A percentile compares a stretch with the other conserved stretches of the same genome.
Evolutionary conservation across 192 early-diverging fungal species (phyloP).

Genomic region (Podila horticola): DNA sequence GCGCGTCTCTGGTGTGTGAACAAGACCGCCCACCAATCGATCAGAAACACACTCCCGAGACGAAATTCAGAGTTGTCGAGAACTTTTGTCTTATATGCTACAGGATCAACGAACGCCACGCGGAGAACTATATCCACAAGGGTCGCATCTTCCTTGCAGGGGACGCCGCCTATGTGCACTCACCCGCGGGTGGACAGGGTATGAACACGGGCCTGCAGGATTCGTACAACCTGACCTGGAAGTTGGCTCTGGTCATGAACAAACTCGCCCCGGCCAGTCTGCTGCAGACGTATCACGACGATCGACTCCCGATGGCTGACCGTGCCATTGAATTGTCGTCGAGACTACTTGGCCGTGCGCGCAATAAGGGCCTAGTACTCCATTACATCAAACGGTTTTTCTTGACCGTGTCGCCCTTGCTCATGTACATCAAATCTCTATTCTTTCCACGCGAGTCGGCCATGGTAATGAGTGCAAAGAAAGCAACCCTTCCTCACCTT

Average conservation of each 20-base stretch:
- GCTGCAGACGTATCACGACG: slow-evolving; percentile 27
- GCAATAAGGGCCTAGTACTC: slow-evolving; percentile 10
- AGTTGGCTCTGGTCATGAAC: slow-evolving; percentile 54
- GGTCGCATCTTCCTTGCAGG: slow-evolving; percentile 56
- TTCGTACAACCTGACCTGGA: slow-evolving; percentile 59
- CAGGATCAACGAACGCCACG: slow-evolving; percentile 39
- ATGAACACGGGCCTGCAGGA: slow-evolving; percentile 58
- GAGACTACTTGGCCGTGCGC: slow-evolving; percentile 8
- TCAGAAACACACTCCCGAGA: not conserved
- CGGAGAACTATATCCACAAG: slow-evolving; percentile 38
- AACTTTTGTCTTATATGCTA: slow-evolving; percentile 34
- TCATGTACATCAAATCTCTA: too few species aligned
- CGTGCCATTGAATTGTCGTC: slow-evolving; percentile 30
- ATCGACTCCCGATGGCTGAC: slow-evolving; percentile 42
- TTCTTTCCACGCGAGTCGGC: too few species aligned
- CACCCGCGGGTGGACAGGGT: slow-evolving; percentile 54
- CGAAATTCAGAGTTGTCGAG: slow-evolving; percentile 25
- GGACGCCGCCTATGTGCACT: slow-evolving; percentile 55
- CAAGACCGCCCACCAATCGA: too few species aligned
- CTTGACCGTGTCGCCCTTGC: too few species aligned
- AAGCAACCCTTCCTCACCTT: too few species aligned
- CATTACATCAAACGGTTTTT: not conserved
- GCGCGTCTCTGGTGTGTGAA: too few species aligned
- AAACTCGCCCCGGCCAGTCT: slow-evolving; percentile 26
- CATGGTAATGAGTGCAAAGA: too few species aligned